Evolutionary conservation across 805 yeast species (phyloP).

Genomic region (Saturnispora silvae): DNA sequence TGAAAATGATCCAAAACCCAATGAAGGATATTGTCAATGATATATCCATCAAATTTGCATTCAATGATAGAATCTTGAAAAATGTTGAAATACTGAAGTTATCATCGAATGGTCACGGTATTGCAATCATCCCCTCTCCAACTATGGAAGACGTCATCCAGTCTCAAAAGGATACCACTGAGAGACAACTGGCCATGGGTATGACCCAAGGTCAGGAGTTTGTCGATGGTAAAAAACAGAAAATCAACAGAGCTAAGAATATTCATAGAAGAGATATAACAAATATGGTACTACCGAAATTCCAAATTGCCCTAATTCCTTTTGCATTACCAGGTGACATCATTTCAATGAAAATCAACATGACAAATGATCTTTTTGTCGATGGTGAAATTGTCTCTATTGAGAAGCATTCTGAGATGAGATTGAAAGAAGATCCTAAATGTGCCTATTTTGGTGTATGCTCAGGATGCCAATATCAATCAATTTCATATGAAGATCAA

Average conservation of each 20-base stretch:
- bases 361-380: constrained; percentile 63
- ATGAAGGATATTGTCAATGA: constrained; percentile 57
- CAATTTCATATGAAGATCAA: constrained; percentile 63
- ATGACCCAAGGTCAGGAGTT: constrained; percentile 4
- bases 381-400: constrained; percentile 55
- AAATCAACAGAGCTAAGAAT: constrained; percentile 6
- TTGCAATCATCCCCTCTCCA: constrained; percentile 61
- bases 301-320: constrained; percentile 70
- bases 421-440: constrained; percentile 33
- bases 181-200: constrained; percentile 8
- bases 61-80: constrained; percentile 45
- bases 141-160: constrained; percentile 22
- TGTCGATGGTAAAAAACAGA: constrained; percentile 7
- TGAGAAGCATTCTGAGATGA: constrained; percentile 32
- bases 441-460: constrained; percentile 87
- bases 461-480: constrained; percentile 92
- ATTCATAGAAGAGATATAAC: constrained; percentile 10
- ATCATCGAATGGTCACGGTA: constrained; percentile 80
- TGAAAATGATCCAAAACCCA: constrained; percentile 50
- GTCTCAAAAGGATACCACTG: constrained; percentile 9
- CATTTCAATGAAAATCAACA: constrained; percentile 60
- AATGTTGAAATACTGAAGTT: constrained; percentile 48
- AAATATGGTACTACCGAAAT: constrained; percentile 12
- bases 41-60: constrained; percentile 32
- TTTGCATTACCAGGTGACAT: constrained; percentile 82